Percentiles rank a stretch among this genome's conserved stretches.
Conservation (phyloP, 2,329 filamentous ascomycete species). For the Fusarium pseudocircinatum region DNA sequence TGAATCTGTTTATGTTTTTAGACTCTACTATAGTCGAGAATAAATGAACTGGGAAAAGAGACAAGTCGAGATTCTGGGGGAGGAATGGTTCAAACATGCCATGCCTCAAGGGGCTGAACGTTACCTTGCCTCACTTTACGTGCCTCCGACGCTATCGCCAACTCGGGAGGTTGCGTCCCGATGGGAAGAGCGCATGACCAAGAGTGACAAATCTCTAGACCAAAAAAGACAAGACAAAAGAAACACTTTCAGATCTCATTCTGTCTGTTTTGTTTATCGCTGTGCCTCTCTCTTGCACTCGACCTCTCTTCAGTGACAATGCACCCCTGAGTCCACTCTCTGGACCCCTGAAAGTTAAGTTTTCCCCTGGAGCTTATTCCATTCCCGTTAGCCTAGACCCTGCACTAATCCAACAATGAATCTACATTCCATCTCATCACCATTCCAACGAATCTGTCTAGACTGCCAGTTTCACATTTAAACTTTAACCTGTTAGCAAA, state of each 20-base stretch:
- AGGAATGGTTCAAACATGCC: conserved; percentile 28
- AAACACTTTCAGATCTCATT: neutral
- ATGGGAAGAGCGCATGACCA: conserved; percentile 3
- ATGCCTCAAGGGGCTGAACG: neutral
- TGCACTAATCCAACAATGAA: neutral
- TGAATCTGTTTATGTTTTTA: neutral
- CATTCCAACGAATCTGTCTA: neutral
- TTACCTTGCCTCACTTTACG: neutral
- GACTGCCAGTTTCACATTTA: neutral
- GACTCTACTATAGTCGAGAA: neutral
- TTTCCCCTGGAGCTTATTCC: conserved; percentile 18
- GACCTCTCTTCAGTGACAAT: neutral
- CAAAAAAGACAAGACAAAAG: neutral
- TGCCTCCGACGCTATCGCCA: conserved; percentile 4
- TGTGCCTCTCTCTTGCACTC: neutral
- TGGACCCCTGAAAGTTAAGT: conserved; percentile 24
- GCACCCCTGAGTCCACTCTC: conserved; percentile 19
- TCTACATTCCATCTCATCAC: neutral
- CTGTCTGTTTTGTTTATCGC: neutral
- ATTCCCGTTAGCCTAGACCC: conserved; percentile 9
- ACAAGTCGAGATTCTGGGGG: conserved; percentile 14
- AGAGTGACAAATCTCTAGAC: neutral
- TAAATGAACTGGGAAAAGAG: neutral
- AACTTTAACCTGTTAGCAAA: neutral
- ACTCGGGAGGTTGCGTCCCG: conserved; percentile 1